A percentile compares a stretch with the other conserved stretches of the same genome.
Evolutionary conservation across 75 land plant species (phyloP).

Genomic region (Sequoiadendron giganteum): DNA sequence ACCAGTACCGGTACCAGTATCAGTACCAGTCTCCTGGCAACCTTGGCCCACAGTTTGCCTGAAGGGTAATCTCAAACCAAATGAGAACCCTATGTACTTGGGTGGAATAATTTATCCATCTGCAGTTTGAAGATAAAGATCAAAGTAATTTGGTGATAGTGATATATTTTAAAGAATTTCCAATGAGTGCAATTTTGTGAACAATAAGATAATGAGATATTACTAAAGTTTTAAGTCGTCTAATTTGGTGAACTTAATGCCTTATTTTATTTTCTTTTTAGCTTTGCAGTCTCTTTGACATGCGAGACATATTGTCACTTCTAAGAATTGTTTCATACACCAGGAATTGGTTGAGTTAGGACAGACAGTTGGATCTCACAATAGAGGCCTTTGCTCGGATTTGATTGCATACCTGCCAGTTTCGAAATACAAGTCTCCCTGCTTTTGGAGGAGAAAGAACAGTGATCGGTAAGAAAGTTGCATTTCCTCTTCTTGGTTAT

Average conservation of each 20-base stretch:
- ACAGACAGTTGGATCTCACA: slow-evolving; percentile 83
- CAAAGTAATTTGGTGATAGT: no score
- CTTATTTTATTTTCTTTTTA: neutral
- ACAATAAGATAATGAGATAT: no score
- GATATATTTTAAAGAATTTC: no score
- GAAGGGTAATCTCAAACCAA: no score
- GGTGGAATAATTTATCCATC: no score
- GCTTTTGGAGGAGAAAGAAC: slow-evolving; percentile 44
- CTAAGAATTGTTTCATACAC: slow-evolving; percentile 12
- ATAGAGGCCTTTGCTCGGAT: slow-evolving; percentile 67
- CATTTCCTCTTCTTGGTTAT: neutral
- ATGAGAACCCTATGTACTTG: no score
- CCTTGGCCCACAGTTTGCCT: no score
- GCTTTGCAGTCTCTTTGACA: neutral
- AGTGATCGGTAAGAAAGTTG: slow-evolving; percentile 37
- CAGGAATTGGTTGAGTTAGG: slow-evolving; percentile 89
- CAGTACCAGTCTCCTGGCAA: no score
- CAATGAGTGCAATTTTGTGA: no score
- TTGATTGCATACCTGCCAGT: slow-evolving; percentile 62
- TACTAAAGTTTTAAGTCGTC: no score
- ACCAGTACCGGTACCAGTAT: no score
- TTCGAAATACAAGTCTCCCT: slow-evolving; percentile 40
- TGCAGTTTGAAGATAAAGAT: no score
- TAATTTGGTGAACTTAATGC: neutral
- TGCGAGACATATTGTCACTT: neutral